phyloP scores from a whole-genome alignment of 2,329 filamentous ascomycete genomes.

The Microthyrium microscopicum region DNA sequence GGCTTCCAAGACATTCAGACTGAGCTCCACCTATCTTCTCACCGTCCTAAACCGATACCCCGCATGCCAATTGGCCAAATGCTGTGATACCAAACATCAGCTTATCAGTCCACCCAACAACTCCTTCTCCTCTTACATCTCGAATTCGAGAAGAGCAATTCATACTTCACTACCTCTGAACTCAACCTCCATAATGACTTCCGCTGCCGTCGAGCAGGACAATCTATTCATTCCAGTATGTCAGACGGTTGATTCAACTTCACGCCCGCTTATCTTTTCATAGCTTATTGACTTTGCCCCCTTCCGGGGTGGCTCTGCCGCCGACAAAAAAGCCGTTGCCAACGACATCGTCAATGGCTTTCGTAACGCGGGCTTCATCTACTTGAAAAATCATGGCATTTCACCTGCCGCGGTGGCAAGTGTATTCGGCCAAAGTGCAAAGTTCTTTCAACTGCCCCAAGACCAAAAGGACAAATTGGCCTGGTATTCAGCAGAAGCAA shows the following conservation, averaged over 20 bases:
- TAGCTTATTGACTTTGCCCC: slow-evolving; percentile 65
- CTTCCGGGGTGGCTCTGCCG: slow-evolving; percentile 47
- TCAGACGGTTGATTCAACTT: background rate
- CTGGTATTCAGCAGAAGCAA: slow-evolving; percentile 29
- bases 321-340: slow-evolving; percentile 48
- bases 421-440: slow-evolving; percentile 40
- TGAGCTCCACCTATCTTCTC: too few relatives aligned
- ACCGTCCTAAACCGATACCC: too few relatives aligned
- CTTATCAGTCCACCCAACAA: too few relatives aligned
- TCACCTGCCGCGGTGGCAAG: slow-evolving; percentile 38
- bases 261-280: background rate
- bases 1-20: too few relatives aligned
- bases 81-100: too few relatives aligned
- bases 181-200: too few relatives aligned
- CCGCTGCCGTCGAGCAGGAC: slow-evolving; percentile 21
- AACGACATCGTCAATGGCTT: slow-evolving; percentile 62
- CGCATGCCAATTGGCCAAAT: too few relatives aligned
- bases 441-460: slow-evolving; percentile 22
- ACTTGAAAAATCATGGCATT: slow-evolving; percentile 67
- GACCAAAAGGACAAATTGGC: slow-evolving; percentile 21
- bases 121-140: too few relatives aligned
- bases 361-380: slow-evolving; percentile 75
- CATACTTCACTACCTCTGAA: too few relatives aligned
- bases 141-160: too few relatives aligned
- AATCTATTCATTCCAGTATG: slow-evolving; percentile 22